A percentile compares a stretch with the other conserved stretches of the same genome.
Conservation (phyloP, 257 asterid genomes). For the Solanum microdontum region DNA sequence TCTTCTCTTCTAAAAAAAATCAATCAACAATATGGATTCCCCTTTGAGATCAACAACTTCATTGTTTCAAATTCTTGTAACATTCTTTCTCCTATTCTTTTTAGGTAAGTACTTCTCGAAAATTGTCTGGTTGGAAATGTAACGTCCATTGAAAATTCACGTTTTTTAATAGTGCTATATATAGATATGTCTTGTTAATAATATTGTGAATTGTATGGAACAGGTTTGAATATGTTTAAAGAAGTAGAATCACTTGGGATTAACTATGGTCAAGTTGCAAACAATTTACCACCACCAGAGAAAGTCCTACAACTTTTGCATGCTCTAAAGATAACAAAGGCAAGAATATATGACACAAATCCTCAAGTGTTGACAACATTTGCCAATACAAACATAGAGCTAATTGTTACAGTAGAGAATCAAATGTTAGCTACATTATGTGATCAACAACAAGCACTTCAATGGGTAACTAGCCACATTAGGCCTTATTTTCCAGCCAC, state of each 20-base stretch:
- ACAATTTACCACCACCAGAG: constrained; percentile 68
- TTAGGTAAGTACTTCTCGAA: constrained; percentile 11
- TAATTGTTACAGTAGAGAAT: constrained; percentile 72
- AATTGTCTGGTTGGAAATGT: not conserved
- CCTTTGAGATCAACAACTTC: not conserved
- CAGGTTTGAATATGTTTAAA: constrained; percentile 21
- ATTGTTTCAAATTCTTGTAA: not conserved
- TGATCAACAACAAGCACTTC: constrained; percentile 49
- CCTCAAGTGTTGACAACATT: constrained; percentile 54
- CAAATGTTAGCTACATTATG: constrained; percentile 30
- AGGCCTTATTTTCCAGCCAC: constrained; percentile 63
- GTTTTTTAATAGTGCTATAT: not conserved
- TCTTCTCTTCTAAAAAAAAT: not conserved
- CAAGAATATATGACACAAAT: constrained; percentile 84
- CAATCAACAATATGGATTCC: not conserved
- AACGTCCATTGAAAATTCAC: not conserved
- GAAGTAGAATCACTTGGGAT: constrained; percentile 56
- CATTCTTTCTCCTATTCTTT: constrained; percentile 5
- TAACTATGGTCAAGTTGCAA: constrained; percentile 78
- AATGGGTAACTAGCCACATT: constrained; percentile 60
- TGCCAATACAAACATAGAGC: constrained; percentile 54
- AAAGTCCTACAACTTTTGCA: constrained; percentile 49
- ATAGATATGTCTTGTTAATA: not conserved
- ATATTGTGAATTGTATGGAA: not conserved
- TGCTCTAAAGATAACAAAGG: constrained; percentile 44